Conservation (phyloP, 208 protist species). For the Tritrichomonas foetus region DNA sequence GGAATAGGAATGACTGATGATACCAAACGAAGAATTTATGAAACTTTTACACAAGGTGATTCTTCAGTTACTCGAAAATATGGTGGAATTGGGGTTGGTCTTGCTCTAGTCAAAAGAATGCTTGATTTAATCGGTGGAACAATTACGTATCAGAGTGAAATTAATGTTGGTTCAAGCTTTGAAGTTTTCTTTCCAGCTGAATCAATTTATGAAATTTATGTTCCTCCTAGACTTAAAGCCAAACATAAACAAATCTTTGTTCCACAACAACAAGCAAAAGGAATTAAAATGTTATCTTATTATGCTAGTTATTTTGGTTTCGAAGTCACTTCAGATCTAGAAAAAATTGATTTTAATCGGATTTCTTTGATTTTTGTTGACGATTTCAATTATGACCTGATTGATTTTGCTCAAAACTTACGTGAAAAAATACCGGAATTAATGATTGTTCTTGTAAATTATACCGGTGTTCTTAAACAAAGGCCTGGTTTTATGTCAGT, state of each 20-base stretch:
- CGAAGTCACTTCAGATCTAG: too few species aligned
- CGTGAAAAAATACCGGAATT: too few species aligned
- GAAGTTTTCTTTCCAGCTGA: neutral
- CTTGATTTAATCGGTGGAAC: neutral
- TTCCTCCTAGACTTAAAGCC: neutral
- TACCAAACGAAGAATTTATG: neutral
- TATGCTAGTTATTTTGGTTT: too few species aligned
- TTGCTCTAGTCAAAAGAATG: neutral
- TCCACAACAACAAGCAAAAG: too few species aligned
- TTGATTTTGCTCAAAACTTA: too few species aligned
- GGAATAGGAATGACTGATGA: neutral
- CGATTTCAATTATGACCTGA: too few species aligned
- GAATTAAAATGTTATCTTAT: too few species aligned
- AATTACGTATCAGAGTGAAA: neutral
- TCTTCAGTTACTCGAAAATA: neutral
- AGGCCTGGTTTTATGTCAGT: neutral
- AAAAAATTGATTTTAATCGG: too few species aligned
- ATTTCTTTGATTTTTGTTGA: too few species aligned
- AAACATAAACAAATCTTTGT: too few species aligned
- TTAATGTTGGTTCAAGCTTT: neutral
- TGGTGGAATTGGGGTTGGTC: neutral
- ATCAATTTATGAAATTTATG: neutral
- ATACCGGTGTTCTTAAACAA: too few species aligned
- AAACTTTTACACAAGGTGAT: neutral
- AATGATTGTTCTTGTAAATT: too few species aligned